These are phyloP conservation scores for Brettanomyces nanus DNA, from an alignment of 805 yeast species.

Conservation along the genomic window DNA sequence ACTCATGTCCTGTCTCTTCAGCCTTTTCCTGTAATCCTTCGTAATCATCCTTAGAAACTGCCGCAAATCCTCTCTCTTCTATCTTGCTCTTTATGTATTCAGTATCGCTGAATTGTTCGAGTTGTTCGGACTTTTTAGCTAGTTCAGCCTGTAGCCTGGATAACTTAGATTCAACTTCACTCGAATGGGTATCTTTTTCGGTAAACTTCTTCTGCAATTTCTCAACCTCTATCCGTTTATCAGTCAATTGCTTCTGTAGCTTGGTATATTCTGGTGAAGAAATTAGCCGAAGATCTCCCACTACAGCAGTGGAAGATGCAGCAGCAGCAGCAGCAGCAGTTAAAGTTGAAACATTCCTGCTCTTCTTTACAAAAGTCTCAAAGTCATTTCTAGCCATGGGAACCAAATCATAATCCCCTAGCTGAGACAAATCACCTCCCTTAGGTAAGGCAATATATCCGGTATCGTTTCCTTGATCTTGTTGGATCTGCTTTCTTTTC, in stretches of 20 bases:
- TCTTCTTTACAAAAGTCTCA: not conserved
- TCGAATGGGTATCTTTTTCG: not conserved
- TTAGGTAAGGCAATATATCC: constrained; percentile 1
- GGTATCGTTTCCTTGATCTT: too few species aligned
- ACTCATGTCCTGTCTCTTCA: not conserved
- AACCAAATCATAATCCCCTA: constrained; percentile 2
- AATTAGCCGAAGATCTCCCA: not conserved
- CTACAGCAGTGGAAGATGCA: too few species aligned
- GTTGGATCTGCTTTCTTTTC: not conserved
- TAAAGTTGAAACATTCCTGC: too few species aligned
- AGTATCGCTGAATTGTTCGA: too few species aligned
- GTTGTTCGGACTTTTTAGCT: not conserved
- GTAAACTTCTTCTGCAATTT: not conserved
- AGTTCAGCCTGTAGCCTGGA: not conserved
- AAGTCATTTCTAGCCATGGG: not conserved
- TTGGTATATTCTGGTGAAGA: not conserved
- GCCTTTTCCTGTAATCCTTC: not conserved
- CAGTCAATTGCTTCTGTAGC: not conserved
- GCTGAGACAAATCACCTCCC: not conserved
- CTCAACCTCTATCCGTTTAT: not conserved
- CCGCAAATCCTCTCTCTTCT: not conserved
- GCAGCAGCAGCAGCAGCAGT: too few species aligned
- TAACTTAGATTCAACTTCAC: constrained; percentile 4
- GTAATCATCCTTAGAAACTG: not conserved
- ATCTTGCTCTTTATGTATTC: not conserved